phyloP scores from a whole-genome alignment of 116 monocot genomes.

The Dioscorea cayenensis region DNA sequence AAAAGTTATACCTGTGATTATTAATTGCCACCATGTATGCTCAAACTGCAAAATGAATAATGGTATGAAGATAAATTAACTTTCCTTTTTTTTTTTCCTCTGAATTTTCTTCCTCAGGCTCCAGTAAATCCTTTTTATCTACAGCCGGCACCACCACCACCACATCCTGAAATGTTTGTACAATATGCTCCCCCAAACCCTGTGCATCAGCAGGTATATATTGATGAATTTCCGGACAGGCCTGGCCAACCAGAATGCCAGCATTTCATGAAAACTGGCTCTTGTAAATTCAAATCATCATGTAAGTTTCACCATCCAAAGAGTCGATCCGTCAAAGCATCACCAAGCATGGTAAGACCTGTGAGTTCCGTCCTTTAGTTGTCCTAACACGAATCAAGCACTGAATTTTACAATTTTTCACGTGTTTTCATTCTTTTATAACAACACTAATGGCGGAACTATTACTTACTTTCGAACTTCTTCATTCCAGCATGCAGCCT shows the following conservation, averaged over 20 bases:
- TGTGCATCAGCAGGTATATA: conserved; percentile 15
- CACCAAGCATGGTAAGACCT: conserved; percentile 13
- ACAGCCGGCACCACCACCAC: background rate
- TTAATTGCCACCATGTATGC: background rate
- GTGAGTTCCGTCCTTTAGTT: conserved; percentile 1
- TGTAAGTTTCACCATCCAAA: conserved; percentile 57
- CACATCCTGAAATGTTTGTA: background rate
- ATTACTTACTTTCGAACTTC: background rate
- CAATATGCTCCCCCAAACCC: conserved; percentile 6
- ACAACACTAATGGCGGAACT: background rate
- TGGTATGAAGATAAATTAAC: too few relatives aligned
- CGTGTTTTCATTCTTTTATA: background rate
- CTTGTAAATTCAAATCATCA: conserved; percentile 37
- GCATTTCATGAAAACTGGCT: conserved; percentile 51
- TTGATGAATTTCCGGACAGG: conserved; percentile 38
- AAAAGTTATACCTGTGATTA: too few relatives aligned
- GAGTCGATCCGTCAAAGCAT: background rate
- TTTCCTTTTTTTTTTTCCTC: too few relatives aligned
- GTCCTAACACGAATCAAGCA: background rate
- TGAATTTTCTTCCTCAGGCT: background rate
- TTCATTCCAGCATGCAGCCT: background rate
- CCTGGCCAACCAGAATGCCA: conserved; percentile 50
- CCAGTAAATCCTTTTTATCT: conserved; percentile 1
- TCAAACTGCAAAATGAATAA: background rate
- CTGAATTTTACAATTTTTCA: background rate